phyloP scores from a whole-genome alignment of 805 yeast genomes.

The Lipomyces yamanashiensis region DNA sequence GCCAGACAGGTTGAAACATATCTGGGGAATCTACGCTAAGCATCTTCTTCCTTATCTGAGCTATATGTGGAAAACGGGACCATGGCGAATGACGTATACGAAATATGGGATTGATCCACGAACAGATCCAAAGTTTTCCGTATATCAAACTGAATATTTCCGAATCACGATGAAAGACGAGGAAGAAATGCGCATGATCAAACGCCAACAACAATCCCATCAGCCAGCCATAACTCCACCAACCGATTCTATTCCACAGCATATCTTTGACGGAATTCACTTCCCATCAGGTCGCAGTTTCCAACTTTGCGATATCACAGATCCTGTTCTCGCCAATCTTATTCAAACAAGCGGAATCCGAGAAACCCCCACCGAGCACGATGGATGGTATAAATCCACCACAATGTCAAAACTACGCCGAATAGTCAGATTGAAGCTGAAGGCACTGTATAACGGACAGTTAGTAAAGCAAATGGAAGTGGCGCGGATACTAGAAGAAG shows the following conservation, averaged over 20 bases:
- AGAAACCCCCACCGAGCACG: slow-evolving; percentile 57
- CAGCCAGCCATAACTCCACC: slow-evolving; percentile 44
- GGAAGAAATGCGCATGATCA: slow-evolving; percentile 23
- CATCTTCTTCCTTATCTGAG: slow-evolving; percentile 85
- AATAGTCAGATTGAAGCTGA: slow-evolving; percentile 72
- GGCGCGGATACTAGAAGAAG: slow-evolving; percentile 31
- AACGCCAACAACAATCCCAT: slow-evolving; percentile 37
- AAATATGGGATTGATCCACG: slow-evolving; percentile 80
- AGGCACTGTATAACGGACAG: slow-evolving; percentile 48
- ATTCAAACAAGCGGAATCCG: slow-evolving; percentile 50
- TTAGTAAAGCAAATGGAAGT: slow-evolving; percentile 27
- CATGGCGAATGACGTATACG: slow-evolving; percentile 89
- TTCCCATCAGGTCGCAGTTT: slow-evolving; percentile 72
- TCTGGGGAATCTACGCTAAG: slow-evolving; percentile 52
- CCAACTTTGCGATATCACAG: slow-evolving; percentile 79
- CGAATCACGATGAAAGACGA: slow-evolving; percentile 49
- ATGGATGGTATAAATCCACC: slow-evolving; percentile 79
- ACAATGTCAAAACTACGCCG: slow-evolving; percentile 68
- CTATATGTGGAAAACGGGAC: slow-evolving; percentile 83
- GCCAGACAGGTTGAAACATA: slow-evolving; percentile 43
- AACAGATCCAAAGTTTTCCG: slow-evolving; percentile 56
- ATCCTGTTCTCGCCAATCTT: slow-evolving; percentile 59
- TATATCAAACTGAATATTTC: slow-evolving; percentile 85
- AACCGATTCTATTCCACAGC: slow-evolving; percentile 42
- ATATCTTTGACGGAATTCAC: slow-evolving; percentile 72